phyloP scores from a whole-genome alignment of 1,139 yeast genomes.

The Magnusiomyces fungicola region DNA sequence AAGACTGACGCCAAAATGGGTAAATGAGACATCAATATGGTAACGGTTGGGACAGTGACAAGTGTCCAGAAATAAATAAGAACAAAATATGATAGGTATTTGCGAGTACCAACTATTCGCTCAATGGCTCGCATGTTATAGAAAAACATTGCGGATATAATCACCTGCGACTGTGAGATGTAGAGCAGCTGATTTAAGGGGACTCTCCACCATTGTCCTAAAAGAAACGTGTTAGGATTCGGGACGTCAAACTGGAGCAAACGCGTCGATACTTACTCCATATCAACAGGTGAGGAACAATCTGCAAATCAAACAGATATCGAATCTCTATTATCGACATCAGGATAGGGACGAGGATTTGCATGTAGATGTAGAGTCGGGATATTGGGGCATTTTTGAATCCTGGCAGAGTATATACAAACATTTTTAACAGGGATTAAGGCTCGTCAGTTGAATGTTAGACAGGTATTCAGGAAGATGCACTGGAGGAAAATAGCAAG shows the following conservation, averaged over 20 bases:
- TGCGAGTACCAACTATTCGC: slow-evolving; percentile 55
- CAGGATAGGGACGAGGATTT: slow-evolving; percentile 43
- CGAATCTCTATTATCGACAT: slow-evolving; percentile 53
- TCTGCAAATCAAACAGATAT: slow-evolving; percentile 45
- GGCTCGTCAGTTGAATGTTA: too few relatives aligned
- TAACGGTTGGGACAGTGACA: slow-evolving; percentile 4
- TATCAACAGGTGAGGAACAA: slow-evolving; percentile 52
- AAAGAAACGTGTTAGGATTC: neutral
- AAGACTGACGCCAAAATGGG: slow-evolving; percentile 20
- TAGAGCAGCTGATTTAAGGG: slow-evolving; percentile 49
- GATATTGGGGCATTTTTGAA: slow-evolving; percentile 56
- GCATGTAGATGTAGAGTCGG: slow-evolving; percentile 36
- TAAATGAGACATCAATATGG: neutral
- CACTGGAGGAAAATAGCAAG: too few relatives aligned
- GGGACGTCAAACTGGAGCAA: neutral
- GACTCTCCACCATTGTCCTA: slow-evolving; percentile 60
- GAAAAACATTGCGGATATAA: slow-evolving; percentile 45
- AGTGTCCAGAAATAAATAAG: slow-evolving; percentile 19
- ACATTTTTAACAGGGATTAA: slow-evolving; percentile 21
- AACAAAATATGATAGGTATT: slow-evolving; percentile 38
- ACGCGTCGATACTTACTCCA: slow-evolving; percentile 35
- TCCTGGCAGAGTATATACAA: slow-evolving; percentile 45
- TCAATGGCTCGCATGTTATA: slow-evolving; percentile 59
- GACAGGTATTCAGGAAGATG: too few relatives aligned
- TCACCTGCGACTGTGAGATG: slow-evolving; percentile 59